Evolutionary conservation across 371 early-diverging fungal genomes (phyloP), one percentile per base, ranked within the genome.

Genomic region (Zopfochytrium polystomum): DNA sequence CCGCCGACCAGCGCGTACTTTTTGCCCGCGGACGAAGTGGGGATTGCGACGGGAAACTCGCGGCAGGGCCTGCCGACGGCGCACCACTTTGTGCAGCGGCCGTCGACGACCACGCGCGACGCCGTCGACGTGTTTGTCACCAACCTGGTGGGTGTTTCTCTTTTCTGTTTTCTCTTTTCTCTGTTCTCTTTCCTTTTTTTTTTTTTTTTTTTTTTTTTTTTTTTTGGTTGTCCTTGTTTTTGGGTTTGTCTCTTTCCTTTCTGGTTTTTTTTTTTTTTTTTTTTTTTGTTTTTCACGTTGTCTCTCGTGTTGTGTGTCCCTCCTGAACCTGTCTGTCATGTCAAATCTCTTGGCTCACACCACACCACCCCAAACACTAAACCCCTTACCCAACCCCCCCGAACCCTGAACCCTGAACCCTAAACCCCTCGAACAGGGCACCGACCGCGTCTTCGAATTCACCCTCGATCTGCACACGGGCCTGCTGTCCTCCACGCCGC

Each of bases 61-160:
- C n/a, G 49, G 25, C 49, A 48, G 22, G 49, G 49, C 13, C 49
- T 48, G n/a, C 49, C 49, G 49, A 48, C 49, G 9, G 49, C 49
- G n/a, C 49, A 48, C 25, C 49, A 48, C 49, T 48, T 48, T 48
- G 49, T 48, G 9, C 49, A 48, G 22, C n/a, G 49, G 22, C 13
- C 49, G 9, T 9, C 49, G 22, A 13, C 49, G 22, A 20, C n/a
- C 22, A 13, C 49, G 22, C n/a, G 25, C 22, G 22, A 22, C 13
- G 25, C 49, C 9, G 22, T 48, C 25, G 49, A 48, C 22, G 49
- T 48, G 22, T 48, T 48, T 22, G 49, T 48, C 13, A 48, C 49
- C n/a, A 48, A 48, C 25, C 25, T 48, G 49, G 49, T 48, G 25
- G 22, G 25, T 48, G n/a, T 48, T 48, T 20, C 49, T 48, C 22